phyloP scores from a whole-genome alignment of 441 rosid species.

The Arabidopsis hybrid region DNA sequence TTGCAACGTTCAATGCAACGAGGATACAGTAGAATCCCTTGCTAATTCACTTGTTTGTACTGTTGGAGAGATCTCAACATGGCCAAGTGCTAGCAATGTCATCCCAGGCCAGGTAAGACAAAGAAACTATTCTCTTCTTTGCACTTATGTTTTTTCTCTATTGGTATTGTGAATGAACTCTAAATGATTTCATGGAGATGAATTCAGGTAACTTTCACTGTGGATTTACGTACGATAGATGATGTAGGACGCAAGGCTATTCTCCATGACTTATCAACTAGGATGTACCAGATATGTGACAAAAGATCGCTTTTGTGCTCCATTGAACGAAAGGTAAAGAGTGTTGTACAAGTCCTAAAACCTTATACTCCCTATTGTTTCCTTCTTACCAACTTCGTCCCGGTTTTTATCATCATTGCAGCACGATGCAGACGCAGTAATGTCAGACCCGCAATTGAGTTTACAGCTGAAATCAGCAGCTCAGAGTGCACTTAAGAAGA shows the following conservation, averaged over 20 bases:
- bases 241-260: constrained; percentile 89
- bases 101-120: constrained; percentile 90
- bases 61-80: constrained; percentile 91
- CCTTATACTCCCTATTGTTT: not conserved
- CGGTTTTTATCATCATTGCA: constrained; percentile 44
- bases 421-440: constrained; percentile 91
- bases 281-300: constrained; percentile 78
- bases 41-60: constrained; percentile 90
- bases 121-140: constrained; percentile 35
- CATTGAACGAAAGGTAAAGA: constrained; percentile 81
- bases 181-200: constrained; percentile 34
- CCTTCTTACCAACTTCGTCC: constrained; percentile 20
- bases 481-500: constrained; percentile 65
- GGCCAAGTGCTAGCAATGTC: constrained; percentile 99
- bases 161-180: constrained; percentile 27
- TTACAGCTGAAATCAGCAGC: constrained; percentile 75
- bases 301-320: constrained; percentile 79
- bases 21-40: constrained; percentile 60
- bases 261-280: constrained; percentile 74
- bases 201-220: constrained; percentile 83
- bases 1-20: constrained; percentile 57
- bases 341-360: not conserved
- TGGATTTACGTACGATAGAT: constrained; percentile 88
- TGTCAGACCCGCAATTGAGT: constrained; percentile 68
- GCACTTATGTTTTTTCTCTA: not conserved